Percentiles rank a stretch among this genome's conserved stretches.
phyloP scores from a whole-genome alignment of 148 eudicot species.

The Fagopyrum esculentum region DNA sequence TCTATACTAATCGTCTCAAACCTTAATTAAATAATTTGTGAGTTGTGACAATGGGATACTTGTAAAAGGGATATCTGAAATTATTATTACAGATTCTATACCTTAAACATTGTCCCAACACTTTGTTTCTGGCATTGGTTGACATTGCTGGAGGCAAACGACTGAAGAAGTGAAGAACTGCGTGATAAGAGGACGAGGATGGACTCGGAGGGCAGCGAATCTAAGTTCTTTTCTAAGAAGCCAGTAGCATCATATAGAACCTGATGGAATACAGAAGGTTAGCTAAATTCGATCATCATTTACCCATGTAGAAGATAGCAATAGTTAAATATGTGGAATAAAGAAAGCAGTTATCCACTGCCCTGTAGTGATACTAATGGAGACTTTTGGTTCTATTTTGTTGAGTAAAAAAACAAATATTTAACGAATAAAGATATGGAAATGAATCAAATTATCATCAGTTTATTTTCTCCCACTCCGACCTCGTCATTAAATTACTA shows the following conservation, averaged over 20 bases:
- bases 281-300: background rate
- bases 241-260: constrained; percentile 62
- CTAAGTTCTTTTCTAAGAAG: constrained; percentile 89
- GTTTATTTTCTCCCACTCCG: background rate
- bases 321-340: too few relatives aligned
- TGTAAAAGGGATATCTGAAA: background rate
- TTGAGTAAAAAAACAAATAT: too few relatives aligned
- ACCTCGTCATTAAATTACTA: background rate
- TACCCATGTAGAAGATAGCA: background rate
- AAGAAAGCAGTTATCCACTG: too few relatives aligned
- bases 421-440: too few relatives aligned
- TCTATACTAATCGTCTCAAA: background rate
- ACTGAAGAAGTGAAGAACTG: constrained; percentile 37
- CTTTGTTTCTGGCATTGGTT: constrained; percentile 38
- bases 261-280: constrained; percentile 26
- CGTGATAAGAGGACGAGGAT: constrained; percentile 55
- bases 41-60: background rate
- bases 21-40: background rate
- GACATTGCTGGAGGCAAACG: constrained; percentile 45
- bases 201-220: constrained; percentile 54
- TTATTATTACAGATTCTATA: constrained; percentile 16
- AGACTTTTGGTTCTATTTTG: too few relatives aligned
- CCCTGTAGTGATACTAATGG: too few relatives aligned
- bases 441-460: background rate
- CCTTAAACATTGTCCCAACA: constrained; percentile 85